These are phyloP conservation scores for Alternaria sp. DNA, from an alignment of 2,329 filamentous ascomycete species.

Conservation along the genomic window DNA sequence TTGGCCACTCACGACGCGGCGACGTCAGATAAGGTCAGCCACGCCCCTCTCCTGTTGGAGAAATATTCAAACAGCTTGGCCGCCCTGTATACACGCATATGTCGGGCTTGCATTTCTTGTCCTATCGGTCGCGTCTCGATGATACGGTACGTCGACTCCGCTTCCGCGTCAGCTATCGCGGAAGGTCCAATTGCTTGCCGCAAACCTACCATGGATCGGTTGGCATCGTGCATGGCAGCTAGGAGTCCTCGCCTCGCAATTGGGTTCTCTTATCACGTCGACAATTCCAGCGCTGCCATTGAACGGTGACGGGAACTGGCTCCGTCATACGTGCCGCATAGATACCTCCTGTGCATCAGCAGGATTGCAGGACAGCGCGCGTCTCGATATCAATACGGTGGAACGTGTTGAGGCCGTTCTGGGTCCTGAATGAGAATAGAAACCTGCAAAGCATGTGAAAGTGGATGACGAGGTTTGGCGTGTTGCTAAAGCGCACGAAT, in stretches of 20 bases:
- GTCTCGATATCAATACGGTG: slow-evolving; percentile 11
- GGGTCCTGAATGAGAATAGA: slow-evolving; percentile 2
- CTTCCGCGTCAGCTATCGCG: slow-evolving; percentile 1
- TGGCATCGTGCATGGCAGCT: slow-evolving; percentile 1
- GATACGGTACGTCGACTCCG: not conserved
- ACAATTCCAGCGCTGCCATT: not conserved
- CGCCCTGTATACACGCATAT: not conserved
- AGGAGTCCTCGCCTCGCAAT: not conserved
- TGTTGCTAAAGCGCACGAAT: slow-evolving; percentile 6
- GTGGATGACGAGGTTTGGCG: slow-evolving; percentile 12
- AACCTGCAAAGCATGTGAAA: slow-evolving; percentile 23
- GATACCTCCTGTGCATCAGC: slow-evolving; percentile 4
- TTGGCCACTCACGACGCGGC: slow-evolving; percentile 16
- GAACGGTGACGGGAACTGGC: slow-evolving; percentile 5
- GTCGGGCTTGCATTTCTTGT: not conserved
- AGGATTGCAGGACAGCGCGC: slow-evolving; percentile 6
- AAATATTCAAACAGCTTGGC: not conserved
- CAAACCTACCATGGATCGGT: slow-evolving; percentile 3
- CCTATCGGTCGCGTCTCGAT: not conserved
- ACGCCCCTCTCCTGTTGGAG: slow-evolving; percentile 15
- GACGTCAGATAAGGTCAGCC: slow-evolving; percentile 14
- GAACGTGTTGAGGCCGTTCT: slow-evolving; percentile 14
- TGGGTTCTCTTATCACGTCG: slow-evolving; percentile 11
- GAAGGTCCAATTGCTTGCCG: not conserved
- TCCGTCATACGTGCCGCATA: slow-evolving; percentile 19